phyloP scores from a whole-genome alignment of 2,329 filamentous ascomycete genomes.

The Camillea tinctor region DNA sequence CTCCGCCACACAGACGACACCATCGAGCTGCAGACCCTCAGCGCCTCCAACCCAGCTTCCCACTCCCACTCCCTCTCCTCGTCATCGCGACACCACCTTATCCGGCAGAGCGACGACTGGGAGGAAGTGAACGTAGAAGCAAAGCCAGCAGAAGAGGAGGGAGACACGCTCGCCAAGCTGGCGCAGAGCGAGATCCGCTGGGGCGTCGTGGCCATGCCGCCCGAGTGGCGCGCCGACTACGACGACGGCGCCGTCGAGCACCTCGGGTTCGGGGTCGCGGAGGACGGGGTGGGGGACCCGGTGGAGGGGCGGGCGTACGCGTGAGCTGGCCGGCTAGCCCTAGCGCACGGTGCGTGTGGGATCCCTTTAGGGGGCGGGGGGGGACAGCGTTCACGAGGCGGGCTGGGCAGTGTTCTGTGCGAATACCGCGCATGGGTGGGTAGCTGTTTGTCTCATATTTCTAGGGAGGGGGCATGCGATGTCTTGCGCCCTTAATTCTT shows the following conservation, averaged over 20 bases:
- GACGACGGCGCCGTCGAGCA: conserved; percentile 14
- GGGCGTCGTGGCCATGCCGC: conserved; percentile 22
- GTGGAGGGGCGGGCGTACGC: conserved; percentile 17
- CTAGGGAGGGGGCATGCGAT: no score
- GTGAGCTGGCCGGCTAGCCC: background rate
- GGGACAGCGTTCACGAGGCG: no score
- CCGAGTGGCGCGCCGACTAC: conserved; percentile 16
- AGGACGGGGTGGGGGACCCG: conserved; percentile 15
- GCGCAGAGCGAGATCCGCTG: conserved; percentile 20
- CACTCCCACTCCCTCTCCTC: background rate
- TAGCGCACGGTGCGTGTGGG: no score
- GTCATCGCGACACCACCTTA: background rate
- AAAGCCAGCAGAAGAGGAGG: background rate
- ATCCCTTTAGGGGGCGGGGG: no score
- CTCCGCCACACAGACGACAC: background rate
- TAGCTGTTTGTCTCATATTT: no score
- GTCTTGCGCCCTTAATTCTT: no score
- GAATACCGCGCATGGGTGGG: no score
- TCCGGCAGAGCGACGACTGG: background rate
- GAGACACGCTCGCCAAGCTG: conserved; percentile 9
- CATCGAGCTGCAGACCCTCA: background rate
- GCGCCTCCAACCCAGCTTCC: no score
- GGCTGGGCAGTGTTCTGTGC: no score
- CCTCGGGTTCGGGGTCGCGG: conserved; percentile 20
- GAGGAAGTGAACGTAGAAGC: conserved; percentile 2